Base-by-base conservation (phyloP, 805 yeast genomes). In the Yarrowia sp. region DNA sequence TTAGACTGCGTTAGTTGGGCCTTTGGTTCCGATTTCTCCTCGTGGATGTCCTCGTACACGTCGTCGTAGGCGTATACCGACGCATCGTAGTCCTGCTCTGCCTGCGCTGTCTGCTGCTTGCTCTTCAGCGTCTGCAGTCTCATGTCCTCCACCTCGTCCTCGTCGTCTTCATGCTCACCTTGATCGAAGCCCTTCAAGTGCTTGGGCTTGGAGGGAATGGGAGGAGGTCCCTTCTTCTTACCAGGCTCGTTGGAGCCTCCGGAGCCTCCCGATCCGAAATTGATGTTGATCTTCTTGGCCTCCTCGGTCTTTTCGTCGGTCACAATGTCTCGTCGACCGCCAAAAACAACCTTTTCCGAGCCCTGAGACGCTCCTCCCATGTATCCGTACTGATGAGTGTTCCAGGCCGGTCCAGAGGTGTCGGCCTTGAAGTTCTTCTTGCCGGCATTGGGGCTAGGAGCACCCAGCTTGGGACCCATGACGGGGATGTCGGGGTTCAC, bases 371-470 rank as follows among this genome's bases (percentile, higher is more conserved):
- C 81, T 27, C 87, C 86, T 33, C 76, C 77, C 79, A 81, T 80
- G 65, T 78, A 83, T 0, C 88, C 87, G 66, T 84, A 83, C 65
- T 84, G 87, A 9, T 76, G 64, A 0, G 86, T 77, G 65, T 84
- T 82, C 88, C 88, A 84, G 13, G 78, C 77, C 12, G 74, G 70
- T 29, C 73, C 71, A 19, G 69, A 55, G 89, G 90, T 69, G 84
- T 85, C 38, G 71, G 77, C 9, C 87, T 90, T 6, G 62, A 63
- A 55, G 13, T 78, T 73, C 14, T 41, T 61, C 42, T 19, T 70
- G 77, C 65, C 81, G 85, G 65, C 75, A 81, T 71, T 75, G 78
- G 72, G 70, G 78, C 69, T 76, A 81, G 69, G 67, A 65, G 70
- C 72, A 0, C 81, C 77, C 38, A 85, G 69, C 59, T 79, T 78